Base-by-base conservation (phyloP, 176 grass and related monocot species). In the Oryza glumipatula region DNA sequence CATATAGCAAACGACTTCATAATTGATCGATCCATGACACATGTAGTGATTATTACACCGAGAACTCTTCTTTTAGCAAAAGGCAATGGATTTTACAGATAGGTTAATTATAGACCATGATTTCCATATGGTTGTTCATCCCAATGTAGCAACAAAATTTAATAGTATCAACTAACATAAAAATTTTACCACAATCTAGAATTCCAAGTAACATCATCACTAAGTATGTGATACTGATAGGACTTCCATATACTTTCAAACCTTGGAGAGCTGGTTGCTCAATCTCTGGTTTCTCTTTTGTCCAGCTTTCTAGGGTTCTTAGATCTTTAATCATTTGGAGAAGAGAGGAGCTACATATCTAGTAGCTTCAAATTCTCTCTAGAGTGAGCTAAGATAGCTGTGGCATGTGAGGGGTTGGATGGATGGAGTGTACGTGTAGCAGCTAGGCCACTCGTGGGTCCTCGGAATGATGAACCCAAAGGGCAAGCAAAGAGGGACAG, bases 391-490 rank as follows among this genome's bases (percentile, higher is more conserved):
- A 41, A 41, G 39, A 41, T 41, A 77, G n/a, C 24, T 49, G 70
- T 84, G 68, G 68, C 24, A 17, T 68, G 45, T 58, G 68, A 66
- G 9, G 12, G 23, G 21, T 56, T 70, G 22, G 58, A 63, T 4
- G 16, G 33, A 16, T 41, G 7, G 9, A 16, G 63, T n/a, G 81
- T 74, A 19, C 52, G 61, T 63, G 78, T 51, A 67, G 56, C 69
- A 83, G 80, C 81, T 47, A 84, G 92, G 72, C 80, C 92, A 70
- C 81, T 85, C 92, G 92, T 94, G 89, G 92, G 92, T 38, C 87
- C 87, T 94, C 21, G 89, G 92, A 89, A 89, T 77, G 81, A 91
- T 86, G 84, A 90, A 81, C 79, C 68, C 68, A 78, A 83, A 90
- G 88, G 82, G 79, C 24, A 67, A 48, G 36, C 76, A 85, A 81